These are phyloP conservation scores for Daldinia childiae DNA, from an alignment of 495 filamentous ascomycete species.

Conservation along the genomic window DNA sequence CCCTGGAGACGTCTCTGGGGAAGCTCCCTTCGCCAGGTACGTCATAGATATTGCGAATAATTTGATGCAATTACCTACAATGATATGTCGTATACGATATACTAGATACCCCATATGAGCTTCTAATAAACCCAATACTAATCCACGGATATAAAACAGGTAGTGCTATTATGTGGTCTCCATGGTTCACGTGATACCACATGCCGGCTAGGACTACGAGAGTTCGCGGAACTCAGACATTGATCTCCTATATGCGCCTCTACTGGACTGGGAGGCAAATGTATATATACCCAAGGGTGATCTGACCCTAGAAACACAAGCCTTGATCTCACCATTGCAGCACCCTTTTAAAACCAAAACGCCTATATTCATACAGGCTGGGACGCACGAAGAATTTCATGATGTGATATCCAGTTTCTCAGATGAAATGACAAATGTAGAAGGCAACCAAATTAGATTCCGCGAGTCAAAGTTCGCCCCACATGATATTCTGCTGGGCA, in stretches of 20 bases:
- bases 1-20: constrained; percentile 8
- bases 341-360: constrained; percentile 28
- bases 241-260: constrained; percentile 8
- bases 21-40: constrained; percentile 22
- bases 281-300: constrained; percentile 21
- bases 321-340: constrained; percentile 32
- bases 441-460: constrained; percentile 17
- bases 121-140: too few species aligned
- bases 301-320: constrained; percentile 1
- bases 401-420: constrained; percentile 18
- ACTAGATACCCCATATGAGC: too few species aligned
- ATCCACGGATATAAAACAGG: not conserved
- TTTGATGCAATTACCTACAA: too few species aligned
- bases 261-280: constrained; percentile 36
- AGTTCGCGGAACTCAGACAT: not conserved
- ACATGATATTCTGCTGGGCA: not conserved
- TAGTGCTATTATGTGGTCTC: constrained; percentile 34
- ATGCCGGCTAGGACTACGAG: constrained; percentile 16
- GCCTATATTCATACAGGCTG: constrained; percentile 25
- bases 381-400: constrained; percentile 16
- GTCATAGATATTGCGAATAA: too few species aligned
- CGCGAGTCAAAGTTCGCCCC: constrained; percentile 11
- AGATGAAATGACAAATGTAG: constrained; percentile 17
- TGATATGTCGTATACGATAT: too few species aligned
- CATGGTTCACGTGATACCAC: constrained; percentile 32